Base-by-base conservation (phyloP, 352 stramenopile genomes). In the Globisporangium sylvaticum region DNA sequence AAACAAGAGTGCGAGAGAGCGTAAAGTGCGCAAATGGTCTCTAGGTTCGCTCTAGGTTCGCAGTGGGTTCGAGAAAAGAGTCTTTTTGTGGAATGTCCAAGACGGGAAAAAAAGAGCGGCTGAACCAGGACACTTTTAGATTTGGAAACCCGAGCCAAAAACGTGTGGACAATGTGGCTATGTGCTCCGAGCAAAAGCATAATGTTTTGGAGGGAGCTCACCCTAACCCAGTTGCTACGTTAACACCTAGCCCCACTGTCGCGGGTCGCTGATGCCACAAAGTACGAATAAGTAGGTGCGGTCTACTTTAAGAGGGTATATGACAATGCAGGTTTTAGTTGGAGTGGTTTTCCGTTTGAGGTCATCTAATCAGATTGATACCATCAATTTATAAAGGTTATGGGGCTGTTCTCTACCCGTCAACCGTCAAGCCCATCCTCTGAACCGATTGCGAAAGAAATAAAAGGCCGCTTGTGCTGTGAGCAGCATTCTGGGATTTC, bases 391-490 rank as follows among this genome's bases (percentile, higher is more conserved):
- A 4, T 7, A 1, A 37, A 37, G 52, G 25, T 14, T 15, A 22
- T 24, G 0, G 4, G 53, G 1, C 25, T 20, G 31, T 12, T 58
- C 7, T 58, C 5, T 58, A 31, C 27, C n/a, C 53, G n/a, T 9
- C 52, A 57, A 57, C 5, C 10, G 22, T 34, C 25, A 34, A 29
- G 9, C 46, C 9, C 22, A 55, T 57, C 24, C 14, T 39, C 53
- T 58, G 53, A 58, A 58, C 12, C 27, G 15, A 58, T 58, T 25
- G 53, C 53, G 53, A 58, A 58, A 25, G 6, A 58, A 42, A 42
- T 58, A 58, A 18, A 58, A 20, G 27, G 18, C 53, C 53, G 53
- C 20, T 29, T 55, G 20, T 1, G 7, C 27, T 27, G 27, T 54
- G 29, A 24, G n/a, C 20, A 54, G 14, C 39, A 50, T 24, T 50